Conservation (phyloP, 768 basidiomycete genomes). For the Mycena galopus region DNA sequence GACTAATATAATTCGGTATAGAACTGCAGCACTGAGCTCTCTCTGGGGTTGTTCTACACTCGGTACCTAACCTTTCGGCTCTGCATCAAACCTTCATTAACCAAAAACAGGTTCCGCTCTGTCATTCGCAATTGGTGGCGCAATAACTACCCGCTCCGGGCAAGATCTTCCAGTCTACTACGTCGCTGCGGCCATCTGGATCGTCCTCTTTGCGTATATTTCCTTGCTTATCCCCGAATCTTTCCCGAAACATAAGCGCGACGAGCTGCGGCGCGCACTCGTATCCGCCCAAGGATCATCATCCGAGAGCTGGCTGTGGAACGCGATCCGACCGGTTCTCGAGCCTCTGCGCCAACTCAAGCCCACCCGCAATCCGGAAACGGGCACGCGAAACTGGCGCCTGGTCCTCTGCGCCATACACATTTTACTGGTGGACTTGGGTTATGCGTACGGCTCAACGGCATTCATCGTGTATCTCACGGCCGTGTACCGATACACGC, state of each 20-base stretch:
- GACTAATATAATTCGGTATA: neutral
- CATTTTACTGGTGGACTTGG: conserved; percentile 22
- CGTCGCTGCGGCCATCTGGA: conserved; percentile 15
- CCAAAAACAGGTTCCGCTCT: conserved; percentile 11
- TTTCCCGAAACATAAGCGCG: conserved; percentile 30
- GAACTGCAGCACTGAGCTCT: conserved; percentile 21
- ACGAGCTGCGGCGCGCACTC: conserved; percentile 10
- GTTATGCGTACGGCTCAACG: conserved; percentile 12
- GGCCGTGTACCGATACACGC: conserved; percentile 20
- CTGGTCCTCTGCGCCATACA: conserved; percentile 22
- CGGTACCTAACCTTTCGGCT: neutral
- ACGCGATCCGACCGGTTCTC: neutral
- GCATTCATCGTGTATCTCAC: conserved; percentile 27
- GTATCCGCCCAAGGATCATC: neutral
- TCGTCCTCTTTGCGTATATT: conserved; percentile 1
- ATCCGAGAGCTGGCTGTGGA: neutral
- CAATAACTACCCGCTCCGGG: conserved; percentile 18
- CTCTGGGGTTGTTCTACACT: conserved; percentile 30
- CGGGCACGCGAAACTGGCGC: conserved; percentile 17
- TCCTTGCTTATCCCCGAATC: conserved; percentile 22
- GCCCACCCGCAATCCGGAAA: conserved; percentile 6
- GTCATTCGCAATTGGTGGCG: conserved; percentile 28
- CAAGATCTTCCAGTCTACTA: conserved; percentile 20
- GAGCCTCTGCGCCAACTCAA: conserved; percentile 16
- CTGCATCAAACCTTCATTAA: neutral